phyloP scores from a whole-genome alignment of 2,329 filamentous ascomycete genomes.

The Leptographium flavum region DNA sequence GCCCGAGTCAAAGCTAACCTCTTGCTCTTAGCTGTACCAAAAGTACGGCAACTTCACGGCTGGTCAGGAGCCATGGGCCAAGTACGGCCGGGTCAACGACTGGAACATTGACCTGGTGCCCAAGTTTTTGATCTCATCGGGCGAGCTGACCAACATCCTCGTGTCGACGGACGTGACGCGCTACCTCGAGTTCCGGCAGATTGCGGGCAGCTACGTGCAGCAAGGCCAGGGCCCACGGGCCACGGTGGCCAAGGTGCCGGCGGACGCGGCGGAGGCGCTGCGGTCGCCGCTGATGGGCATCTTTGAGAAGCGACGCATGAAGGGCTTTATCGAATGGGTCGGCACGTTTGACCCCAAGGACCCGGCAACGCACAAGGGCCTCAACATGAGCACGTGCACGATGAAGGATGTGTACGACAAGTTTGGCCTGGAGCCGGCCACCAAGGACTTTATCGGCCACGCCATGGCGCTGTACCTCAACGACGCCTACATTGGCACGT shows the following conservation, averaged over 20 bases:
- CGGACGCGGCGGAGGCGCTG: slow-evolving; percentile 79
- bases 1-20: not conserved
- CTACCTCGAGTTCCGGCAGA: slow-evolving; percentile 87
- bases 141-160: slow-evolving; percentile 96
- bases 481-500: slow-evolving; percentile 67
- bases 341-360: slow-evolving; percentile 74
- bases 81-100: slow-evolving; percentile 91
- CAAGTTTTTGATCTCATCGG: slow-evolving; percentile 97
- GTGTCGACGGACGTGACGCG: slow-evolving; percentile 86
- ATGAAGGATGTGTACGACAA: slow-evolving; percentile 99
- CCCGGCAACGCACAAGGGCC: slow-evolving; percentile 74
- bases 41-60: slow-evolving; percentile 73
- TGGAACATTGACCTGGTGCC: slow-evolving; percentile 99
- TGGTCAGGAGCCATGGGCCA: slow-evolving; percentile 90
- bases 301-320: slow-evolving; percentile 94
- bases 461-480: slow-evolving; percentile 94
- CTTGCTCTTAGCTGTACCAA: slow-evolving; percentile 77
- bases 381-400: slow-evolving; percentile 63
- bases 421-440: slow-evolving; percentile 78
- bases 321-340: slow-evolving; percentile 93
- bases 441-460: slow-evolving; percentile 92
- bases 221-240: slow-evolving; percentile 71
- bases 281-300: slow-evolving; percentile 90
- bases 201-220: slow-evolving; percentile 92
- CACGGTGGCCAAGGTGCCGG: slow-evolving; percentile 92